Evolutionary conservation across 352 stramenopile species (phyloP).

Genomic region (Phytophthora pluvialis): DNA sequence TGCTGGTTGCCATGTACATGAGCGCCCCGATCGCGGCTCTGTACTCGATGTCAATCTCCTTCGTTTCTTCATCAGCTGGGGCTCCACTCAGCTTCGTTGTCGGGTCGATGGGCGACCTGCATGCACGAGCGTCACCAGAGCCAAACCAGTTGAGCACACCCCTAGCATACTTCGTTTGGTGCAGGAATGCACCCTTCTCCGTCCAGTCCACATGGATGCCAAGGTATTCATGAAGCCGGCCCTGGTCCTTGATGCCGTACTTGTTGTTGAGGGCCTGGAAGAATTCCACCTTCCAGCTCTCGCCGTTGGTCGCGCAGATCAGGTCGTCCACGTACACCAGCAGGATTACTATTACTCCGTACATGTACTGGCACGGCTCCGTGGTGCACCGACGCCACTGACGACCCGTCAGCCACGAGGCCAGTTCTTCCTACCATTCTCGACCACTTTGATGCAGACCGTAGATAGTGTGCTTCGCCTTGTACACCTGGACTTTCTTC

Average conservation of each 20-base stretch:
- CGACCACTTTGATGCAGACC: conserved; percentile 6
- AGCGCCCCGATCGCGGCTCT: conserved; percentile 4
- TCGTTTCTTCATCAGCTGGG: not conserved
- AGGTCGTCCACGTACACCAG: conserved; percentile 19
- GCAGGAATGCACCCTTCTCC: not conserved
- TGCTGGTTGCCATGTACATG: conserved; percentile 12
- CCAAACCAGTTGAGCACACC: conserved; percentile 1
- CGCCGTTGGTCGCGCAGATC: conserved; percentile 8
- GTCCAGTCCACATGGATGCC: conserved; percentile 1
- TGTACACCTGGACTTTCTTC: not conserved
- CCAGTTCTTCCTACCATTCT: conserved; percentile 12
- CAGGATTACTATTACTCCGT: conserved; percentile 1
- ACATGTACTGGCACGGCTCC: conserved; percentile 14
- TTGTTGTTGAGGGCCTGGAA: not conserved
- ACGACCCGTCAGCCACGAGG: not conserved
- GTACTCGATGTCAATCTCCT: conserved; percentile 13
- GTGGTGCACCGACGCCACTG: not conserved
- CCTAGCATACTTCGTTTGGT: conserved; percentile 5
- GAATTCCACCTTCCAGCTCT: conserved; percentile 6
- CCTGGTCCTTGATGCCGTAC: conserved; percentile 6
- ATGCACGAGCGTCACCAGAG: conserved; percentile 1
- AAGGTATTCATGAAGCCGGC: not conserved
- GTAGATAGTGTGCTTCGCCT: conserved; percentile 6
- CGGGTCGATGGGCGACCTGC: conserved; percentile 8
- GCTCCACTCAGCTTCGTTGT: not conserved